phyloP scores from a whole-genome alignment of 148 eudicot species.

The Oxyria digyna region DNA sequence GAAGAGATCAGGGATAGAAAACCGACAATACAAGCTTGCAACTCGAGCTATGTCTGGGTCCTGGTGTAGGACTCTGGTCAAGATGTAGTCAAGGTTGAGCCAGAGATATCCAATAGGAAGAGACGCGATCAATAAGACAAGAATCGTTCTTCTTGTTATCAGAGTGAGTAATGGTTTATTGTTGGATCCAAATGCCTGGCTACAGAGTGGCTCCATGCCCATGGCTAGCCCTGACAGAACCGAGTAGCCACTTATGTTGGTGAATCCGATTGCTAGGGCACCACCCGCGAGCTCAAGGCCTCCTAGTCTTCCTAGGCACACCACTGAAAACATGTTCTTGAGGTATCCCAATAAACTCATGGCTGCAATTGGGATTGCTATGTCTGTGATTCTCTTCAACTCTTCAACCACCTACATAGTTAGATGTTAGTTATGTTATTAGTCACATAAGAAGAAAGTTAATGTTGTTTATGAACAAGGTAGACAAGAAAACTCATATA shows the following conservation, averaged over 20 bases:
- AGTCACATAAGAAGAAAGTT: slow-evolving; percentile 5
- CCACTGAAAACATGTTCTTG: slow-evolving; percentile 59
- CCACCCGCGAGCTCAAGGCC: slow-evolving; percentile 80
- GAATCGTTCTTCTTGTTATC: slow-evolving; percentile 42
- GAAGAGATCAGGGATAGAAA: slow-evolving; percentile 63
- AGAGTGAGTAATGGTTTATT: slow-evolving; percentile 36
- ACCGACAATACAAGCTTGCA: slow-evolving; percentile 66
- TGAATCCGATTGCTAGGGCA: slow-evolving; percentile 81
- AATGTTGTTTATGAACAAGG: slow-evolving; percentile 7
- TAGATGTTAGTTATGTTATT: neutral
- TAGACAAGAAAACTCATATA: neutral
- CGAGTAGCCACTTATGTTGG: slow-evolving; percentile 82
- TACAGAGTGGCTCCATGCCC: slow-evolving; percentile 91
- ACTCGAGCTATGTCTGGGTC: slow-evolving; percentile 43
- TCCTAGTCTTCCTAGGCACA: slow-evolving; percentile 75
- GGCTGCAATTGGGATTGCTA: slow-evolving; percentile 57
- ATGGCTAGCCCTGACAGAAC: slow-evolving; percentile 69
- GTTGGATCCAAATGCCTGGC: slow-evolving; percentile 74
- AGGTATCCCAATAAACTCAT: slow-evolving; percentile 58
- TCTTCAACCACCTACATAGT: slow-evolving; percentile 54
- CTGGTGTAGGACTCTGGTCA: slow-evolving; percentile 50
- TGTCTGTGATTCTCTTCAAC: slow-evolving; percentile 47
- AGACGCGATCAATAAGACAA: slow-evolving; percentile 41
- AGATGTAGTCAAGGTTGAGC: slow-evolving; percentile 58
- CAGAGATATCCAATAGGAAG: slow-evolving; percentile 60